Evolutionary conservation across 441 rosid species (phyloP).

Genomic region (Rhodomyrtus psidioides): DNA sequence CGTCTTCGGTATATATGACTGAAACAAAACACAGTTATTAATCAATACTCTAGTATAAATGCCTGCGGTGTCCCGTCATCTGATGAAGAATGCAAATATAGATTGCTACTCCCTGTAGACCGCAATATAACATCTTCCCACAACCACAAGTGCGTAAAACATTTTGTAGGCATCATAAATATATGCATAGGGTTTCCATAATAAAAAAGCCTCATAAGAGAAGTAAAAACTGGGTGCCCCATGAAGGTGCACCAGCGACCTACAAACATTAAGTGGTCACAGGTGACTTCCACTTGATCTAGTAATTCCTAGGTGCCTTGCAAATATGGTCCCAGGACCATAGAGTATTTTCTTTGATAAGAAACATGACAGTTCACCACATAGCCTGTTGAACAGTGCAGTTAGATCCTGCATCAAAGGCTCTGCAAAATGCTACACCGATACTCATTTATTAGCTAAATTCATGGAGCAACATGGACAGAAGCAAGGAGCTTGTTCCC

Average conservation of each 20-base stretch:
- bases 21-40: neutral
- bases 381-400: neutral
- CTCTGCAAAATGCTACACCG: neutral
- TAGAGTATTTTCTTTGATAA: too few relatives aligned
- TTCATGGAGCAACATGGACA: too few relatives aligned
- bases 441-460: too few relatives aligned
- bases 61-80: neutral
- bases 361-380: neutral
- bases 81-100: neutral
- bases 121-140: too few relatives aligned
- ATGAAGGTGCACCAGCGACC: too few relatives aligned
- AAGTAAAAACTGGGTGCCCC: too few relatives aligned
- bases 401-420: too few relatives aligned
- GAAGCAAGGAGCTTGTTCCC: neutral
- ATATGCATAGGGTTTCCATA: neutral
- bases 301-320: too few relatives aligned
- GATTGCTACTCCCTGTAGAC: neutral
- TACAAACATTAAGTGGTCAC: too few relatives aligned
- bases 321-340: neutral
- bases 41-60: neutral
- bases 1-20: conserved; percentile 79
- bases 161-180: too few relatives aligned
- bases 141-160: neutral
- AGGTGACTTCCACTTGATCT: too few relatives aligned
- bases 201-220: too few relatives aligned